Percentiles rank a stretch among this genome's conserved stretches.
These are phyloP conservation scores for Quercus rubra DNA, from an alignment of 306 rosid species.

Conservation along the genomic window DNA sequence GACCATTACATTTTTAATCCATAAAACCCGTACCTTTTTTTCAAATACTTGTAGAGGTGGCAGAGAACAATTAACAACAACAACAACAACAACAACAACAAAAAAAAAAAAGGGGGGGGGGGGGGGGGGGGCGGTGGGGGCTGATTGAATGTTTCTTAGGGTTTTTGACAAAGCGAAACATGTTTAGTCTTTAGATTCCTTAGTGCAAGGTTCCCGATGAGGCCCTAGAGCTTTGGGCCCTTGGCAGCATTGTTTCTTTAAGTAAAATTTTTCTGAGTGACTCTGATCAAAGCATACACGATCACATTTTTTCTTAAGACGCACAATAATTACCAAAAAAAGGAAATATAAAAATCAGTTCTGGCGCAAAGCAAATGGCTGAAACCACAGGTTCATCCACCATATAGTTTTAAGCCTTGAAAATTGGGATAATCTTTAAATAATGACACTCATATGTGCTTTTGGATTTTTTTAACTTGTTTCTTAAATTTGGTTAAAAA, in stretches of 20 bases:
- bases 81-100: too few species aligned
- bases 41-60: too few species aligned
- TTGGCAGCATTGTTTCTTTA: conserved; percentile 8
- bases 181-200: conserved; percentile 31
- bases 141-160: background rate
- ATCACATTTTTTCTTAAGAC: background rate
- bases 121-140: too few species aligned
- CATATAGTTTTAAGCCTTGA: background rate
- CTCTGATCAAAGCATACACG: background rate
- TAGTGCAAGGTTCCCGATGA: conserved; percentile 17
- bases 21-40: too few species aligned
- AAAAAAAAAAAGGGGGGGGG: too few species aligned
- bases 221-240: conserved; percentile 21
- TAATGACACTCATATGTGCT: background rate
- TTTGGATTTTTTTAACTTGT: too few species aligned
- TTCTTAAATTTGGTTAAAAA: too few species aligned
- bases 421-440: background rate
- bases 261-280: background rate
- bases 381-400: background rate
- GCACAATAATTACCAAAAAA: background rate
- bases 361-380: too few species aligned
- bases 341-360: background rate
- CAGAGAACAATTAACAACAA: too few species aligned
- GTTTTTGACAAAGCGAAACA: conserved; percentile 21
- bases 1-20: too few species aligned